phyloP scores from a whole-genome alignment of 495 filamentous ascomycete species.

The Hypoxylon rickii region DNA sequence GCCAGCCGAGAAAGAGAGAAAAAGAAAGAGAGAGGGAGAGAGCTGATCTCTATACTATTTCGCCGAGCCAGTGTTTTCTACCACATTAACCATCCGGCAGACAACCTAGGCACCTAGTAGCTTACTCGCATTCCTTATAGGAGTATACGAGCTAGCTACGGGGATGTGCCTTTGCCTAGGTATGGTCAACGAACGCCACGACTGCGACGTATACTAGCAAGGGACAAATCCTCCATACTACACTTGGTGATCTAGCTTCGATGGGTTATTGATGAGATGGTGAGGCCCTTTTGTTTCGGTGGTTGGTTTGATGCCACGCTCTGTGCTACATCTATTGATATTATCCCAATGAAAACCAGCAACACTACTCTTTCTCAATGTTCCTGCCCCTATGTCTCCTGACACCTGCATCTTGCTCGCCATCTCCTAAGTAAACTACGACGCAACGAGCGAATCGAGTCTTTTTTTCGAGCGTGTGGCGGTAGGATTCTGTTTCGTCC shows the following conservation, averaged over 20 bases:
- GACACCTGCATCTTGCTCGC: conserved; percentile 3
- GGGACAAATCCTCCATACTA: background rate
- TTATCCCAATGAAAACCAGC: background rate
- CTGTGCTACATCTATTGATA: background rate
- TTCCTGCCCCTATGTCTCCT: background rate
- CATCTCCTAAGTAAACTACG: too few relatives aligned
- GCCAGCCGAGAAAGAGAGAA: background rate
- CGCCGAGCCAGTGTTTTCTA: too few relatives aligned
- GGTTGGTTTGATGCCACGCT: background rate
- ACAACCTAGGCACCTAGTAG: too few relatives aligned
- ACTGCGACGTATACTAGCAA: background rate
- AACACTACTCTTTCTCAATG: background rate
- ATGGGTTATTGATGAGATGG: background rate
- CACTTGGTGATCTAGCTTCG: background rate
- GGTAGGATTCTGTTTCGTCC: background rate
- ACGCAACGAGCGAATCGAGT: too few relatives aligned
- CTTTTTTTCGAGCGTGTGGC: background rate
- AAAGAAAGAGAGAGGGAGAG: too few relatives aligned
- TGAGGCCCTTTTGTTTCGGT: background rate
- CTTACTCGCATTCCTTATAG: background rate
- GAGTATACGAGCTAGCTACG: background rate
- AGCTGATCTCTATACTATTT: too few relatives aligned
- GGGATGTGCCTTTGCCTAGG: too few relatives aligned
- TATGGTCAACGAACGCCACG: too few relatives aligned
- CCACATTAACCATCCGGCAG: too few relatives aligned